Base-by-base conservation (phyloP, 495 filamentous ascomycete genomes). In the Neurospora africana region DNA sequence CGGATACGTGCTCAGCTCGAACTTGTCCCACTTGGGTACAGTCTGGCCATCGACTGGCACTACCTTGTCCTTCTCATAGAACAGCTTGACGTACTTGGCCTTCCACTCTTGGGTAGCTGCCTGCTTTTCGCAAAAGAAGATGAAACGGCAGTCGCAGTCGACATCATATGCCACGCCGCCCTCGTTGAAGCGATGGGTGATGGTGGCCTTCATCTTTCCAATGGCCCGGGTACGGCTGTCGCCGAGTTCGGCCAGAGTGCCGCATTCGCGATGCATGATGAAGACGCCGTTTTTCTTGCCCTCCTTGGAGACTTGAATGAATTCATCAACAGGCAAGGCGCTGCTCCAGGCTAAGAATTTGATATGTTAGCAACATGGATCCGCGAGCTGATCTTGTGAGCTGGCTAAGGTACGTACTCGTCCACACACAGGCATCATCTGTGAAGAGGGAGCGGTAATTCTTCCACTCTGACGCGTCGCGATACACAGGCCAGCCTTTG, bases 1-100 rank as follows among this genome's bases (percentile, higher is more conserved):
- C 4, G 87, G 87, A 74, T 84, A 88, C 21, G 71, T 75, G 38
- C 81, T 78, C 65, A 91, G 77, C 74, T 83, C 82, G 35, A 82
- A 82, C 68, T 82, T 79, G 74, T 85, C 78, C 27, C 90, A 81
- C 5, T 30, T 73, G 0, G 89, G 88, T 9, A 84, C 77, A 17
- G 81, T 83, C 53, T 79, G 80, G 38, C 87, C 86, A 74, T 88
- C 86, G 30, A 87, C 84, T 27, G 86, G 84, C 36, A 90, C 81
- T 44, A 91, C 75, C 77, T 90, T 90, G 80, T 91, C 89, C 82
- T 91, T 91, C 78, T 89, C 89, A 75, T 91, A 91, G 83, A 88
- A 89, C 70, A 89, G 84, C 71, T 88, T 84, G 74, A 89, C 88
- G 77, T 86, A 90, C 30, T 81, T 81, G 35, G 88, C 87, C 75